Evolutionary conservation across 2,329 filamentous ascomycete genomes (phyloP), one percentile per base, ranked within the genome.

Genomic region (Metarhizium robertsii): DNA sequence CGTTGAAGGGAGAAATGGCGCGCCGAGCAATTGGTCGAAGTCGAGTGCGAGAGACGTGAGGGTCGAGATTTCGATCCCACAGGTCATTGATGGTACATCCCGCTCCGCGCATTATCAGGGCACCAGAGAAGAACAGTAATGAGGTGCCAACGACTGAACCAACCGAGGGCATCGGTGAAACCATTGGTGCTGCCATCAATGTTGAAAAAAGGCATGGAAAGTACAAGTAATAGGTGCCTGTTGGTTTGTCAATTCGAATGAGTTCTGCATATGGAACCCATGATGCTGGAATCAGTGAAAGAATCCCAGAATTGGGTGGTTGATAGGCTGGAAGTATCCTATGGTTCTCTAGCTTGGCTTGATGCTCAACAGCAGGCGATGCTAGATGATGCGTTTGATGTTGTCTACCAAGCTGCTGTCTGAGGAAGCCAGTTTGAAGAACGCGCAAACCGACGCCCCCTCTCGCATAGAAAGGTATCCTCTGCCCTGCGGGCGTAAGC

Each of bases 31-130:
- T 87, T 3, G 91, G 91, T 16, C 91, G 85, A 36, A 90, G 75
- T 14, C 86, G 81, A 6, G 89, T 95, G 50, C 91, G 81, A 2
- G 80, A 72, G 14, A 95, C 90, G 59, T 90, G 81, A 6, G 87
- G 86, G 69, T 96, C 91, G 16, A 95, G 84, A 62, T 94, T 88
- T 54, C 89, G 83, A 70, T 95, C 91, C 87, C 90, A 92, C 52
- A 95, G 82, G 67, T 96, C 91, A 67, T 95, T 95, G 72, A 95
- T 90, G 18, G 87, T 87, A 70, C 91, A 95, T 53, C 90, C 90
- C 20, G 90, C 89, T 51, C 91, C 88, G 58, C 91, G 87, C 88
- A 95, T 94, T 61, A 95, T 80, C 48, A 95, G 68, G 3, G 89
- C 87, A 52, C 90, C 90, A 2, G 83, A 77, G 64, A 87, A 81